Evolutionary conservation across 2,329 filamentous ascomycete species (phyloP).

Genomic region (Trichoderma cornu-damae): DNA sequence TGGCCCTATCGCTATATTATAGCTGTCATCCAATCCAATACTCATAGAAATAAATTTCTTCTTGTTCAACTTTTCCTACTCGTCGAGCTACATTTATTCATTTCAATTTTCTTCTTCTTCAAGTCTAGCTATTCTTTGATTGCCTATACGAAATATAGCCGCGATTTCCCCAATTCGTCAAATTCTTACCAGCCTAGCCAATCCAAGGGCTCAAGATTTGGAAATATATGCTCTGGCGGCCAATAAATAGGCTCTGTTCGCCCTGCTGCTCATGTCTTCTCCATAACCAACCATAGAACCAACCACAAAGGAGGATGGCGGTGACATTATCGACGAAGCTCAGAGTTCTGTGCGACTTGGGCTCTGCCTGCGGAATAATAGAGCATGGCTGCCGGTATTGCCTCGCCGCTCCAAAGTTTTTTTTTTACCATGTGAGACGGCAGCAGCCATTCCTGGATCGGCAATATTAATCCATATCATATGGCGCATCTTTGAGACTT

Average conservation of each 20-base stretch:
- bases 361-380: neutral
- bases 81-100: no score
- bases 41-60: no score
- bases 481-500: neutral
- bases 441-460: neutral
- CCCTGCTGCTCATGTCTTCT: neutral
- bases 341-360: neutral
- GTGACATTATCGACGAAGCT: neutral
- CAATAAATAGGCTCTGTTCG: neutral
- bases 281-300: neutral
- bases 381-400: neutral
- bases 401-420: neutral
- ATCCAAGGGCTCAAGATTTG: conserved; percentile 18
- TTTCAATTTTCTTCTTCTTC: no score
- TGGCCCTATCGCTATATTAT: no score
- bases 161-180: no score
- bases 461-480: neutral
- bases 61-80: no score
- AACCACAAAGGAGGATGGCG: neutral
- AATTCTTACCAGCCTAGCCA: no score
- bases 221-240: neutral
- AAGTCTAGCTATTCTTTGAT: no score
- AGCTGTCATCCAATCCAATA: no score
- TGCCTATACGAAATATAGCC: no score
- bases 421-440: neutral